Conservation (phyloP, 768 basidiomycete species). For the Russula lepida region DNA sequence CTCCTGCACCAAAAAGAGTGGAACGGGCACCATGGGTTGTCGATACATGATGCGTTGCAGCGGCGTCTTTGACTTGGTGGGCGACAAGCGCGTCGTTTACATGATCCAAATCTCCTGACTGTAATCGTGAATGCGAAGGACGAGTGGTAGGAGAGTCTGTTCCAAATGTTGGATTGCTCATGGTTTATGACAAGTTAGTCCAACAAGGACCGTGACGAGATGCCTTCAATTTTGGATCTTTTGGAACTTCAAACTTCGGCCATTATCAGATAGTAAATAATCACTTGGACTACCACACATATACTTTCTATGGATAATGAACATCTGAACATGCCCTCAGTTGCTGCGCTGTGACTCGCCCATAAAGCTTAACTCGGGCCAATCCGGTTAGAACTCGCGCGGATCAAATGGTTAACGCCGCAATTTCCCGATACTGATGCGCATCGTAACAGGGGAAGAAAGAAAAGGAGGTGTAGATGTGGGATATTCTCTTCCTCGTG, state of each 20-base stretch:
- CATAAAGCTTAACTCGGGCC: constrained; percentile 75
- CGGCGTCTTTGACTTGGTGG: constrained; percentile 1
- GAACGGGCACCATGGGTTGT: not conserved
- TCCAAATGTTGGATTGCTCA: not conserved
- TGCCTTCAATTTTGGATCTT: not conserved
- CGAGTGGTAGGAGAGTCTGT: not conserved
- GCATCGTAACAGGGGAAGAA: constrained; percentile 75
- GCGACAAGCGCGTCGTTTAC: constrained; percentile 3
- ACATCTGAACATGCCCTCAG: constrained; percentile 47
- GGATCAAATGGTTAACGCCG: constrained; percentile 1
- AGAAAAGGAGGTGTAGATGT: constrained; percentile 82
- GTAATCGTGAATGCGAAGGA: not conserved
- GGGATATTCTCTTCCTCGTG: constrained; percentile 45
- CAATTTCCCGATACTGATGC: constrained; percentile 78
- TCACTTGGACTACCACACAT: too few relatives aligned
- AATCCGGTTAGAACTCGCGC: not conserved
- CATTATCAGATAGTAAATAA: too few relatives aligned
- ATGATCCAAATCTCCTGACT: constrained; percentile 4
- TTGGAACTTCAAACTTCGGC: too few relatives aligned
- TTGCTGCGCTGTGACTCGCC: constrained; percentile 74
- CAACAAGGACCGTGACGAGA: not conserved
- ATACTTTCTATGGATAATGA: constrained; percentile 43
- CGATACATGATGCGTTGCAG: not conserved
- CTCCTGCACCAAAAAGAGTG: constrained; percentile 59
- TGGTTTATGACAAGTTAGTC: not conserved